Conservation (phyloP, 2,329 filamentous ascomycete genomes). For the Hypoxylon sp. region DNA sequence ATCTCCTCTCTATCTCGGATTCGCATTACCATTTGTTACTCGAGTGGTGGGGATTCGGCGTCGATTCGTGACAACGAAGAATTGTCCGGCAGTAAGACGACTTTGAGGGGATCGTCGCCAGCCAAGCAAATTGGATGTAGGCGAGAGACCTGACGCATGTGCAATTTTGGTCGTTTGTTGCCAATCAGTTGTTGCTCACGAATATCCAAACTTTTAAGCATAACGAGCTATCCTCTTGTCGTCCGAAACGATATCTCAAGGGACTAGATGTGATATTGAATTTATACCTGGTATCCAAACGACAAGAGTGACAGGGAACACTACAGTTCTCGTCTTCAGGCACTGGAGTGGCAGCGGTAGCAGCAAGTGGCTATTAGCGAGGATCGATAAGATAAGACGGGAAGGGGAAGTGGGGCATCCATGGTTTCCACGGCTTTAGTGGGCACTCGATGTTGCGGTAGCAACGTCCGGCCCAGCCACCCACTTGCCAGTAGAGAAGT, state of each 20-base stretch:
- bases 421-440: slow-evolving; percentile 10
- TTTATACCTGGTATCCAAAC: slow-evolving; percentile 11
- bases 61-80: slow-evolving; percentile 36
- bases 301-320: slow-evolving; percentile 10
- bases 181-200: slow-evolving; percentile 21
- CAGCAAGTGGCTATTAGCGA: too few relatives aligned
- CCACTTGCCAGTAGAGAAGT: neutral
- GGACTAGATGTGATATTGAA: slow-evolving; percentile 28
- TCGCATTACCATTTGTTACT: slow-evolving; percentile 22
- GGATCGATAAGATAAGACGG: slow-evolving; percentile 31
- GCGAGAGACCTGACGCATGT: slow-evolving; percentile 29
- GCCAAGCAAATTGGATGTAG: slow-evolving; percentile 29
- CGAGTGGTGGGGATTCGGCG: slow-evolving; percentile 5
- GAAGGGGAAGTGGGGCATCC: slow-evolving; percentile 4
- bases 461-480: slow-evolving; percentile 31
- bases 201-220: neutral
- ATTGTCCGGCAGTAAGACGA: slow-evolving; percentile 10
- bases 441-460: slow-evolving; percentile 32
- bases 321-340: neutral
- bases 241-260: slow-evolving; percentile 15
- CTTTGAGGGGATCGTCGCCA: slow-evolving; percentile 19
- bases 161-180: slow-evolving; percentile 11
- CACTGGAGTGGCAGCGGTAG: neutral
- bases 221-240: neutral
- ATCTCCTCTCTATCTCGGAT: neutral